Evolutionary conservation across 129 eudicot genomes (phyloP), one percentile per base, ranked within the genome.

Genomic region (Artemisia tridentata): DNA sequence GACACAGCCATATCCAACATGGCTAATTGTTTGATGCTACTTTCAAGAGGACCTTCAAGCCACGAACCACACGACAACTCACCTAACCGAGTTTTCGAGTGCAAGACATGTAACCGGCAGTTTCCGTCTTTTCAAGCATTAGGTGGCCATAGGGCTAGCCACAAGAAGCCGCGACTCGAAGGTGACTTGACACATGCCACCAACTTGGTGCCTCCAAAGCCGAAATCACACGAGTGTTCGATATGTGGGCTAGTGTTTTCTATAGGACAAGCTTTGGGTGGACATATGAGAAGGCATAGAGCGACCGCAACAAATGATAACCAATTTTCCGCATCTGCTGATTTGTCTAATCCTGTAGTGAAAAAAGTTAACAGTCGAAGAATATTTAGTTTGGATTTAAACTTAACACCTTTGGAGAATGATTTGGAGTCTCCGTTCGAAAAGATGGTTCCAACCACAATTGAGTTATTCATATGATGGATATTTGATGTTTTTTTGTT

Each of bases 111-210:
- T 53, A 85, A 89, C 76, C 77, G 91, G 10, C 89, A 85, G 63
- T 92, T 92, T 49, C 65, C 91, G 0, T 92, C 98, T 18, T 92
- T 92, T 57, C 98, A 92, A 65, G 98, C 98, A 8, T 56, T 92
- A 9, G 98, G 98, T 2, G 98, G 98, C 4, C 98, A 92, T 78
- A 84, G 98, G 53, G 96, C 98, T 6, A 92, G 98, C 77, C 98
- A 92, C 85, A 92, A 92, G 85, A 88, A 80, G 88, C 89, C 87
- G 1, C 71, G 86, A 27, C 45, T 84, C 21, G 83, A 80, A 23
- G 74, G 73, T 7, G 81, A 74, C 29, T 52, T 51, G 58, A 38
- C 55, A 43, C 76, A 74, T 43, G 57, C 27, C 4, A 63, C 51
- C 1, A 45, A 51, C 13, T 52, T 76, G 49, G 79, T 76, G 15